Evolutionary conservation across 345 rosid genomes (phyloP), one percentile per base, ranked within the genome.

Genomic region (Arabis hirsuta): DNA sequence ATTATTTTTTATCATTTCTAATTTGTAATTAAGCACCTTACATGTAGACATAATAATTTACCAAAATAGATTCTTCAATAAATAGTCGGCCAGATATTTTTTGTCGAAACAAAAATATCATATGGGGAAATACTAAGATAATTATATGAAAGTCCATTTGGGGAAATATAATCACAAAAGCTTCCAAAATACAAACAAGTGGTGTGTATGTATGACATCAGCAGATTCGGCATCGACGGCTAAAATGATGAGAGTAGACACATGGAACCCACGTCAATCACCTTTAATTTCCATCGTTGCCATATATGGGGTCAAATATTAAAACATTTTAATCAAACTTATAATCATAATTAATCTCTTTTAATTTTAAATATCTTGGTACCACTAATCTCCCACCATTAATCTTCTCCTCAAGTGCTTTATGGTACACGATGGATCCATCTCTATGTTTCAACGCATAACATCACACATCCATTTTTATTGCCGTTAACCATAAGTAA

Each of bases 211-310:
- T 13, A 5, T 74, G 70, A 78, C 73, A 61, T 78, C 73, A 78
- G 59, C 34, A 78, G 78, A 78, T 78, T 69, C 78, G 59, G 58
- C 77, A 78, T 78, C 64, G 74, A 78, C 74, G 78, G 78, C 69
- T 68, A 31, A 72, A 54, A 76, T 71, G 72, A 76, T 71, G 76
- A 57, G 67, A 56, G 57, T 10, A 48, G 45, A 76, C 76, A 76
- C 54, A 34, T 6, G 47, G 67, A 72, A 61, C 80, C 80, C 32
- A 76, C 14, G 26, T 14, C 63, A 63, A 64, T 76, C 51, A 64
- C 76, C 76, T 71, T 64, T 76, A 36, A 2, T 50, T 50, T 70
- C 47, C 73, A 67, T 69, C 34, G 65, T 69, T 55, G 45, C 59
- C 44, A 57, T 67, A 67, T 51, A 65, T 56, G 31, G 14, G 53